A percentile compares a stretch with the other conserved stretches of the same genome.
Evolutionary conservation across 1,284 basidiomycete genomes (phyloP).

Genomic region (Apiotrichum gracile): DNA sequence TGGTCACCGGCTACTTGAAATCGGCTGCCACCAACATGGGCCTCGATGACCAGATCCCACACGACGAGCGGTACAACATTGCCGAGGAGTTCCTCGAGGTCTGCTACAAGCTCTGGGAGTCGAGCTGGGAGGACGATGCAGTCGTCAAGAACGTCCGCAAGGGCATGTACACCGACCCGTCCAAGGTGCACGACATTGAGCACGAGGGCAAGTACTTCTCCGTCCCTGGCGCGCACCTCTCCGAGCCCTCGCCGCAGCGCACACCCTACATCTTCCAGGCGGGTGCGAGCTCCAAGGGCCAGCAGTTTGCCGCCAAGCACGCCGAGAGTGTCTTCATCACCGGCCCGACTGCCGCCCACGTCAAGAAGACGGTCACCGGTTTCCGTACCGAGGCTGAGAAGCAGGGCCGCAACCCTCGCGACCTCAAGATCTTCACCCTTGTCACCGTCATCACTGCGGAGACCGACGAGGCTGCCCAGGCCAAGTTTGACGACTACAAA

Average conservation of each 20-base stretch:
- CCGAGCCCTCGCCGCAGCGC: conserved; percentile 39
- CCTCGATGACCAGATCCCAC: conserved; percentile 18
- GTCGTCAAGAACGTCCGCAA: conserved; percentile 24
- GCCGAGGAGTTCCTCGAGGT: conserved; percentile 21
- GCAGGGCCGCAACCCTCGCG: conserved; percentile 30
- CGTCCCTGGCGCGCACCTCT: conserved; percentile 40
- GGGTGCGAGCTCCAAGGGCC: conserved; percentile 34
- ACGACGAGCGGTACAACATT: conserved; percentile 25
- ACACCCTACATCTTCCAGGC: conserved; percentile 44
- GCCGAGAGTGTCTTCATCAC: conserved; percentile 43
- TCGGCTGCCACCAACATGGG: conserved; percentile 38
- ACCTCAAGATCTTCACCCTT: conserved; percentile 39
- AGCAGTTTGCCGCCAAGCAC: conserved; percentile 40
- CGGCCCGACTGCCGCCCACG: conserved; percentile 6
- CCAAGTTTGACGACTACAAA: conserved; percentile 31
- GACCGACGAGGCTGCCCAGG: conserved; percentile 37
- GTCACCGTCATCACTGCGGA: conserved; percentile 13
- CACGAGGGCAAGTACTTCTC: conserved; percentile 39
- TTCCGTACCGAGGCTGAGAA: conserved; percentile 20
- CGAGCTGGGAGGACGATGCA: conserved; percentile 42
- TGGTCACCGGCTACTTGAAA: conserved; percentile 43
- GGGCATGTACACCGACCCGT: conserved; percentile 32
- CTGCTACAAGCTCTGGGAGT: conserved; percentile 47
- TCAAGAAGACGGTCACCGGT: background rate
- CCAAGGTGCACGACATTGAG: conserved; percentile 34